These are phyloP conservation scores for Adansonia digitata DNA, from an alignment of 345 rosid species.

Conservation along the genomic window DNA sequence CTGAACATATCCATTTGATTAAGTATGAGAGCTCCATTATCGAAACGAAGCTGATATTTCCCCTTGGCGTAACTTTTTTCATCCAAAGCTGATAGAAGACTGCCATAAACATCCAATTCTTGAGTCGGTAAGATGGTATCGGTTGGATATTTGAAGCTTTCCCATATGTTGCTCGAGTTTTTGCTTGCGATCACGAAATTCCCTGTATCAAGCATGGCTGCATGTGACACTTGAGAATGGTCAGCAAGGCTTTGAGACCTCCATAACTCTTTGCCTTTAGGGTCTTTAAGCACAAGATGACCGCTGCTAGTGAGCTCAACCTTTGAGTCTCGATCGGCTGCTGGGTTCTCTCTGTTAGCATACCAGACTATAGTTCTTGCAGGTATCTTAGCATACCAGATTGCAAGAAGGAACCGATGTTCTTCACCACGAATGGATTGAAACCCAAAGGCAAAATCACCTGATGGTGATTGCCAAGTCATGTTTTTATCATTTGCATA, in stretches of 20 bases:
- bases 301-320: neutral
- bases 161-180: slow-evolving; percentile 24
- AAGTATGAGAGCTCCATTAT: neutral
- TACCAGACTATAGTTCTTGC: slow-evolving; percentile 5
- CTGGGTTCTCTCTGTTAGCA: slow-evolving; percentile 4
- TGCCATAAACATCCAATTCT: neutral
- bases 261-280: neutral
- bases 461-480: slow-evolving; percentile 6
- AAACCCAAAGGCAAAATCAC: slow-evolving; percentile 14
- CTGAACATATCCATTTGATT: slow-evolving; percentile 14
- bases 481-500: neutral
- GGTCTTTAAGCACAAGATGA: slow-evolving; percentile 2
- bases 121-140: slow-evolving; percentile 40
- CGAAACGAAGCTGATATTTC: slow-evolving; percentile 11
- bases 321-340: neutral
- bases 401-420: slow-evolving; percentile 5
- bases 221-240: neutral
- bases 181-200: slow-evolving; percentile 31
- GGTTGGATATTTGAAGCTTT: slow-evolving; percentile 37
- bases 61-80: neutral
- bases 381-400: slow-evolving; percentile 8
- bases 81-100: neutral
- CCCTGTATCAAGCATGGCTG: slow-evolving; percentile 26
- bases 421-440: neutral
- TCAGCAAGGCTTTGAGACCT: neutral